Evolutionary conservation across 2,329 filamentous ascomycete genomes (phyloP).

Genomic region (Mycosphaerelloides madeirae): DNA sequence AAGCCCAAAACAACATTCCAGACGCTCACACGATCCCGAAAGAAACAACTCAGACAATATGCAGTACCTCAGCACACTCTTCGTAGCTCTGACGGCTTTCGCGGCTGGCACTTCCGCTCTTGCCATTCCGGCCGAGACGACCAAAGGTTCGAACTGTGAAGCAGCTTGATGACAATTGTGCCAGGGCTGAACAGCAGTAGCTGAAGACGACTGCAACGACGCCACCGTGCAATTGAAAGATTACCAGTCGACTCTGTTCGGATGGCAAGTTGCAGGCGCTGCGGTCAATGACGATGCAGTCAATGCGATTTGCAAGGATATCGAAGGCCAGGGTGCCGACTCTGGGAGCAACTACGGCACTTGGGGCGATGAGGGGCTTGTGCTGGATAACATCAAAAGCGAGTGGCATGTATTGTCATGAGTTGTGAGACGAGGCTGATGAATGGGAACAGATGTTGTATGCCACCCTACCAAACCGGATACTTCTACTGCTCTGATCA

Average conservation of each 20-base stretch:
- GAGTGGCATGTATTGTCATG: not conserved
- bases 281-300: constrained; percentile 18
- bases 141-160: not conserved
- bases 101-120: constrained; percentile 3
- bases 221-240: constrained; percentile 12
- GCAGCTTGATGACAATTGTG: not conserved
- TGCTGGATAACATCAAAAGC: constrained; percentile 14
- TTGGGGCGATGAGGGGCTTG: constrained; percentile 21
- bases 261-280: constrained; percentile 28
- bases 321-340: not conserved
- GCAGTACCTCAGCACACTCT: constrained; percentile 12
- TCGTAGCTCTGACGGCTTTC: constrained; percentile 16
- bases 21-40: not conserved
- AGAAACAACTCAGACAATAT: constrained; percentile 11
- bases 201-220: not conserved
- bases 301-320: constrained; percentile 19
- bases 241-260: constrained; percentile 26
- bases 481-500: constrained; percentile 15
- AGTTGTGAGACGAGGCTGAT: not conserved
- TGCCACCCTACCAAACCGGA: constrained; percentile 11
- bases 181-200: not conserved
- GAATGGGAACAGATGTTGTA: constrained; percentile 18
- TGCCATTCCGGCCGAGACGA: constrained; percentile 1
- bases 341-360: constrained; percentile 12
- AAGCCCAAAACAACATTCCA: not conserved